Evolutionary conservation across 768 basidiomycete genomes (phyloP).

Genomic region (Trametes elegans): DNA sequence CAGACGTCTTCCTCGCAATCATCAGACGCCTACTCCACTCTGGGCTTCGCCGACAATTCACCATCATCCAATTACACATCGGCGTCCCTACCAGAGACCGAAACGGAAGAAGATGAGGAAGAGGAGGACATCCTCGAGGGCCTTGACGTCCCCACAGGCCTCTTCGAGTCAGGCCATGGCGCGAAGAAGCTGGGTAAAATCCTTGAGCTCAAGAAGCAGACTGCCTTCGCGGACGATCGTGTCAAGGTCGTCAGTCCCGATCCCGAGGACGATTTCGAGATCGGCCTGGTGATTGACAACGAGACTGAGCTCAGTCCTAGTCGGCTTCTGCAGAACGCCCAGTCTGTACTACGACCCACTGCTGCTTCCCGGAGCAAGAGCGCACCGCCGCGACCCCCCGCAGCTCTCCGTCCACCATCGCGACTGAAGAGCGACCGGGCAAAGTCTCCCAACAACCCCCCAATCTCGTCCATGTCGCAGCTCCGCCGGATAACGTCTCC

Average conservation of each 20-base stretch:
- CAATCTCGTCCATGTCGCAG: conserved; percentile 66
- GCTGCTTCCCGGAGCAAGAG: conserved; percentile 51
- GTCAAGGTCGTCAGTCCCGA: conserved; percentile 57
- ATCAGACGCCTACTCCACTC: conserved; percentile 81
- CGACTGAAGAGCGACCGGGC: conserved; percentile 60
- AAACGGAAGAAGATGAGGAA: conserved; percentile 60
- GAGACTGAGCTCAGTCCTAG: conserved; percentile 82
- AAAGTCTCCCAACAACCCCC: conserved; percentile 71
- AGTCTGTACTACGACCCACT: conserved; percentile 32
- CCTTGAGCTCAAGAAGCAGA: conserved; percentile 53
- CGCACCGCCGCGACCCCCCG: conserved; percentile 46
- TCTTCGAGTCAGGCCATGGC: conserved; percentile 73
- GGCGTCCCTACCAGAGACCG: conserved; percentile 63
- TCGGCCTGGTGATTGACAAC: conserved; percentile 79
- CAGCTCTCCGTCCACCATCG: conserved; percentile 61
- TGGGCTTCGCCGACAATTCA: conserved; percentile 53
- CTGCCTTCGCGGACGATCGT: conserved; percentile 52
- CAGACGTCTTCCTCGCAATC: conserved; percentile 71
- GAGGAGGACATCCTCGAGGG: conserved; percentile 78
- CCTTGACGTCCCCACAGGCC: conserved; percentile 68
- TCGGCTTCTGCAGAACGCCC: conserved; percentile 54
- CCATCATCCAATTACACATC: conserved; percentile 69
- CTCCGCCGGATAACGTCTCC: conserved; percentile 58
- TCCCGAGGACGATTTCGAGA: conserved; percentile 83
- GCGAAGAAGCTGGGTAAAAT: conserved; percentile 48